Conservation (phyloP, 176 grass and related monocot species). For the Triticum turgidum region DNA sequence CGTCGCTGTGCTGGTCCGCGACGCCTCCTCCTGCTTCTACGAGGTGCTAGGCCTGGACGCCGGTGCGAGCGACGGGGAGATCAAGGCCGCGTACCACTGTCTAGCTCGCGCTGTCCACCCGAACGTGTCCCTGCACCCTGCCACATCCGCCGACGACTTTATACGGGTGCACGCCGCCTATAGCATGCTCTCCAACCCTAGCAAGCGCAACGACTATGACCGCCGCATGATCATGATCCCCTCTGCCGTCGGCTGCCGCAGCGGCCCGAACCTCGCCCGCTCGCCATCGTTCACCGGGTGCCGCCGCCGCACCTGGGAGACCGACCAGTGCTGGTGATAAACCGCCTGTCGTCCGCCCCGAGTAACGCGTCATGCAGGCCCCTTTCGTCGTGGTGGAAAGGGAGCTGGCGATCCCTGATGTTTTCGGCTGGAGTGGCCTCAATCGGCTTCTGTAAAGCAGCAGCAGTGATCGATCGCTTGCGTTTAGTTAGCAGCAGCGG, state of each 20-base stretch:
- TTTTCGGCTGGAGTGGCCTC: no score
- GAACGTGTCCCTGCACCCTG: conserved; percentile 34
- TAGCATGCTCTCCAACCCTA: conserved; percentile 55
- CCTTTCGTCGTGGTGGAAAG: background rate
- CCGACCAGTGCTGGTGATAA: conserved; percentile 69
- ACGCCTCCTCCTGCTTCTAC: conserved; percentile 45
- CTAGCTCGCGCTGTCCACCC: conserved; percentile 57
- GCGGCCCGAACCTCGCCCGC: conserved; percentile 7
- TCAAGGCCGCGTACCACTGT: conserved; percentile 66
- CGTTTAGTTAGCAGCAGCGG: no score
- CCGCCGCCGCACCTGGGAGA: conserved; percentile 64
- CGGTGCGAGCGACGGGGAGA: conserved; percentile 42
- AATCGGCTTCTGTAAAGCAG: no score
- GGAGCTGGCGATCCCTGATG: background rate
- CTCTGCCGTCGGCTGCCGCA: background rate
- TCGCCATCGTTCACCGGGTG: conserved; percentile 42
- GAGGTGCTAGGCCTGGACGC: conserved; percentile 57
- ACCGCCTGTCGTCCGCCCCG: background rate
- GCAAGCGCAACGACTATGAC: conserved; percentile 65
- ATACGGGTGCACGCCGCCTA: conserved; percentile 72
- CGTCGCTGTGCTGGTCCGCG: background rate
- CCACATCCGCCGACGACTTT: conserved; percentile 54
- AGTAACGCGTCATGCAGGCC: background rate
- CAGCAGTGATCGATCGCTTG: no score
- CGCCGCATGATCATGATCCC: conserved; percentile 39